Percentiles rank a stretch among this genome's conserved stretches.
phyloP scores from a whole-genome alignment of 768 basidiomycete species.

The Termitomyces sp. region DNA sequence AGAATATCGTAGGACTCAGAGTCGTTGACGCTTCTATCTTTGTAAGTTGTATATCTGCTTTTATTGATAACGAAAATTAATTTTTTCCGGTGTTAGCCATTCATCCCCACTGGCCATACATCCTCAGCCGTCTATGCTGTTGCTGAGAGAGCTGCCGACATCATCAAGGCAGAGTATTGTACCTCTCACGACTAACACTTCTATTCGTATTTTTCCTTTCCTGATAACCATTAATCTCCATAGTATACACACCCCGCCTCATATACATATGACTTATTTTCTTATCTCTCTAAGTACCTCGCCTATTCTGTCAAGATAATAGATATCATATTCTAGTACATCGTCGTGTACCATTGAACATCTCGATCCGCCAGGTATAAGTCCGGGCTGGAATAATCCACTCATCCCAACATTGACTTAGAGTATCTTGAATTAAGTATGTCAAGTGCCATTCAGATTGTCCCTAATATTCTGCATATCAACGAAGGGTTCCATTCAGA shows the following conservation, averaged over 20 bases:
- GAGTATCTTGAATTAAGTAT: neutral
- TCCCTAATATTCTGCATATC: neutral
- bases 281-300: neutral
- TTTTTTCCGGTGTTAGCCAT: slow-evolving; percentile 10
- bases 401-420: no score
- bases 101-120: slow-evolving; percentile 17
- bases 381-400: neutral
- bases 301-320: neutral
- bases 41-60: neutral
- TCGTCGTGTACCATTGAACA: neutral
- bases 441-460: neutral
- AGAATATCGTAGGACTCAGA: slow-evolving; percentile 22
- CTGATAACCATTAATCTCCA: neutral
- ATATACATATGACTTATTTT: neutral
- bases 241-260: neutral
- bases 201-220: neutral
- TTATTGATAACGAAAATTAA: neutral
- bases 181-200: neutral
- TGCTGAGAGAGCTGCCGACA: slow-evolving; percentile 20
- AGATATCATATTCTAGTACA: neutral
- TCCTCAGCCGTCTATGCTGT: slow-evolving; percentile 16
- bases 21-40: slow-evolving; percentile 30
- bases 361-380: neutral
- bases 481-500: neutral
- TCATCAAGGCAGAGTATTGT: slow-evolving; percentile 11